These are phyloP conservation scores for Lolium perenne DNA, from an alignment of 176 grass and related monocot genomes.

Conservation along the genomic window DNA sequence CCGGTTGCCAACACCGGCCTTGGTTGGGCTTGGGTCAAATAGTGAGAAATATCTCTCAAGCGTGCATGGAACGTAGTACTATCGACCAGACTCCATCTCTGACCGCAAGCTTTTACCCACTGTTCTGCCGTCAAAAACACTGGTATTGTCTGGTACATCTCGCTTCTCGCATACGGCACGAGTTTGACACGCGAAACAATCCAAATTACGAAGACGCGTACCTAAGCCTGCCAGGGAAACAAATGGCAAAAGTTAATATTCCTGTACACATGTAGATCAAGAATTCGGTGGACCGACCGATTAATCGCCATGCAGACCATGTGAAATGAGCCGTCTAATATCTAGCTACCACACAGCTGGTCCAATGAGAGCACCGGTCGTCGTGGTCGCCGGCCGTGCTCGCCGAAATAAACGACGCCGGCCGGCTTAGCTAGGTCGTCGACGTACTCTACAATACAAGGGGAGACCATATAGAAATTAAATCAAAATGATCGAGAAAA, in stretches of 20 bases:
- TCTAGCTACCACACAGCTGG: neutral
- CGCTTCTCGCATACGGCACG: neutral
- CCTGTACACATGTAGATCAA: too few species aligned
- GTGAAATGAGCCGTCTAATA: slow-evolving; percentile 15
- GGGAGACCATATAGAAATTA: too few species aligned
- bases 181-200: neutral
- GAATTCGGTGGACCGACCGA: neutral
- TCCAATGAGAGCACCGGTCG: slow-evolving; percentile 39
- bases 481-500: neutral
- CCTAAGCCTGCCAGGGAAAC: neutral
- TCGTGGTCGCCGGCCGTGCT: slow-evolving; percentile 3
- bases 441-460: too few species aligned
- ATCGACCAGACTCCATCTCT: too few species aligned
- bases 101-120: neutral
- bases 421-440: neutral
- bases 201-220: neutral
- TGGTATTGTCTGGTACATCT: neutral
- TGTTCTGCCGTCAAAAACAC: slow-evolving; percentile 7
- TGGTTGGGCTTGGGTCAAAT: too few species aligned
- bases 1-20: too few species aligned
- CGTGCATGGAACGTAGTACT: too few species aligned
- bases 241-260: neutral
- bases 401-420: slow-evolving; percentile 23
- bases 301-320: neutral
- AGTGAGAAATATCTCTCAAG: too few species aligned